Conservation (phyloP, 306 rosid species). For the Quercus parvula region DNA sequence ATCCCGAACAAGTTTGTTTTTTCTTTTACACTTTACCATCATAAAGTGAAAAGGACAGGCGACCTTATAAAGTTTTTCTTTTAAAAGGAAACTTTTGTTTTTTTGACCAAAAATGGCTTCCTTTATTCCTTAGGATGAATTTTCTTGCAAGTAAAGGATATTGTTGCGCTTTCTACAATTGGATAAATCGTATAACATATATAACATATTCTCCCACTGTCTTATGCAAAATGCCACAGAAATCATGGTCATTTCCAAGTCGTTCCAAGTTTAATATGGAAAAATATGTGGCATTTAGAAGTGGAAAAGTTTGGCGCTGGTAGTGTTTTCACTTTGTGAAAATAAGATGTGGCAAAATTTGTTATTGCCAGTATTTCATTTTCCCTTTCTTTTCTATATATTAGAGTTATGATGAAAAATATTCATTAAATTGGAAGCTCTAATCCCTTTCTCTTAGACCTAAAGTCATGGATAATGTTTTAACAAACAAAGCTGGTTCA, state of each 20-base stretch:
- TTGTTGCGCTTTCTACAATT: neutral
- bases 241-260: too few species aligned
- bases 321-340: neutral
- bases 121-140: constrained; percentile 16
- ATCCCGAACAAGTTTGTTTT: too few species aligned
- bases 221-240: neutral
- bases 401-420: neutral
- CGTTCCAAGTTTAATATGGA: neutral
- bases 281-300: neutral
- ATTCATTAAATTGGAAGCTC: neutral
- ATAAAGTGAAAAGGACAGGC: neutral
- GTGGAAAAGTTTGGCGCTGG: neutral
- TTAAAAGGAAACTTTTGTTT: too few species aligned
- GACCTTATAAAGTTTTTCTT: too few species aligned
- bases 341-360: too few species aligned
- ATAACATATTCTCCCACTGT: neutral
- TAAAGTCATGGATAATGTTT: constrained; percentile 27
- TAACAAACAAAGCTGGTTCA: neutral
- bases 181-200: neutral
- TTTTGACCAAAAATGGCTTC: neutral
- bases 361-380: too few species aligned
- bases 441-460: neutral
- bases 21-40: too few species aligned
- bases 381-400: neutral
- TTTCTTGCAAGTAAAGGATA: constrained; percentile 16